Conservation (phyloP, 2,329 filamentous ascomycete species). For the Tolypocladium ophioglossoides region DNA sequence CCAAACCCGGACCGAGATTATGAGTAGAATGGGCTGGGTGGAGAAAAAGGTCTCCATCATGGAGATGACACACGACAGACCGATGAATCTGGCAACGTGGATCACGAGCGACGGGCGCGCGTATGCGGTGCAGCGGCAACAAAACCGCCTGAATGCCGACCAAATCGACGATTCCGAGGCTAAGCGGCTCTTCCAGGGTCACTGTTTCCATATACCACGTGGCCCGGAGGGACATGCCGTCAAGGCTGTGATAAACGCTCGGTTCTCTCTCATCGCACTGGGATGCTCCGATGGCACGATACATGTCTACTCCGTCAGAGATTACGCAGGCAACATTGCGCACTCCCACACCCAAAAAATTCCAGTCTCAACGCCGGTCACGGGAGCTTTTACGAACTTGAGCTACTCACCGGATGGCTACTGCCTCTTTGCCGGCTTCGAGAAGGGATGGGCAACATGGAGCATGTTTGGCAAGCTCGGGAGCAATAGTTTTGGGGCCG, state of each 20-base stretch:
- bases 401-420: conserved; percentile 93
- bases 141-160: conserved; percentile 24
- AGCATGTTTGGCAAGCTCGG: conserved; percentile 92
- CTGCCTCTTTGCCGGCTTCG: conserved; percentile 87
- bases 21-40: conserved; percentile 80
- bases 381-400: conserved; percentile 64
- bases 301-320: conserved; percentile 81
- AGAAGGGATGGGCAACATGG: conserved; percentile 91
- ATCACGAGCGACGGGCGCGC: conserved; percentile 77
- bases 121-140: conserved; percentile 77
- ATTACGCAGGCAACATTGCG: conserved; percentile 89
- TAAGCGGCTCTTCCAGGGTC: conserved; percentile 72
- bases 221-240: conserved; percentile 49
- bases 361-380: conserved; percentile 54
- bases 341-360: conserved; percentile 68
- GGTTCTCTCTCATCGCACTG: conserved; percentile 87
- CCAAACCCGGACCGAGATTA: conserved; percentile 83
- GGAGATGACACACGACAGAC: conserved; percentile 87
- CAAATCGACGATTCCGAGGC: conserved; percentile 34
- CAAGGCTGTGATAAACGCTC: conserved; percentile 78
- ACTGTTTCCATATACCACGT: conserved; percentile 76
- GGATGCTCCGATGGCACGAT: conserved; percentile 72
- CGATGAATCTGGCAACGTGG: conserved; percentile 95
- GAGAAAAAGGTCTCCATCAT: conserved; percentile 64
- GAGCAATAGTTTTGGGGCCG: conserved; percentile 70